Percentiles rank a stretch among this genome's conserved stretches.
These are phyloP conservation scores for Botrytis squamosa DNA, from an alignment of 2,329 filamentous ascomycete genomes.

Conservation along the genomic window DNA sequence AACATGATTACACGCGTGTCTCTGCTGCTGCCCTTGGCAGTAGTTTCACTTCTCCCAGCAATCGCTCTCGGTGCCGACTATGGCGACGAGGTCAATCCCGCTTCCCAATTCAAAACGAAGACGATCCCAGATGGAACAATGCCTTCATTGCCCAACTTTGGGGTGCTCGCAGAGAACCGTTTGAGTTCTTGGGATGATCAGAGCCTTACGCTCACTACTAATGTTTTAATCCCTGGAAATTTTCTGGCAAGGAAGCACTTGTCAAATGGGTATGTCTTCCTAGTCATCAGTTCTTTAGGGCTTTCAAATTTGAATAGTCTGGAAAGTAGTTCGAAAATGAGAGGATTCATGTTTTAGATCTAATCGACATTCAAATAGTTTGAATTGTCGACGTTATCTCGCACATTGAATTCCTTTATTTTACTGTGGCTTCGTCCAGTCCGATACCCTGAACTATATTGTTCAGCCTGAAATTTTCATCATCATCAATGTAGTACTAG, in stretches of 20 bases:
- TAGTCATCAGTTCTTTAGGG: not conserved
- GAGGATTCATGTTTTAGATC: not conserved
- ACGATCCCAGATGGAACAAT: constrained; percentile 21
- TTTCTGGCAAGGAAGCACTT: constrained; percentile 24
- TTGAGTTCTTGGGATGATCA: constrained; percentile 18
- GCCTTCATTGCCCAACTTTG: constrained; percentile 11
- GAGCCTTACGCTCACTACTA: constrained; percentile 11
- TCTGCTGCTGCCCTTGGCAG: not conserved
- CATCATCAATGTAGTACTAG: not conserved
- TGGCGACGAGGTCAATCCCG: constrained; percentile 23
- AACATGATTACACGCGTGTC: not conserved
- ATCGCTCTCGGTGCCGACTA: not conserved
- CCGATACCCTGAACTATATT: not conserved
- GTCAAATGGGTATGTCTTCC: constrained; percentile 27
- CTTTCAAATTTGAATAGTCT: not conserved
- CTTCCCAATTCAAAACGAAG: constrained; percentile 19
- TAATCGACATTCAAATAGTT: not conserved
- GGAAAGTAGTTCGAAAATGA: not conserved
- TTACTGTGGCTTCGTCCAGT: not conserved
- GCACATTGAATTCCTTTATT: no score
- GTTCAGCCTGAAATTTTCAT: not conserved
- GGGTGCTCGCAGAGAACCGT: constrained; percentile 16
- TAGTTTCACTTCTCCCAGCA: not conserved
- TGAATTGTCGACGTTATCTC: not conserved
- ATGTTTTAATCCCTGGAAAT: constrained; percentile 20